Evolutionary conservation across 257 asterid genomes (phyloP).

Genomic region (Thymus quinquecostatus): DNA sequence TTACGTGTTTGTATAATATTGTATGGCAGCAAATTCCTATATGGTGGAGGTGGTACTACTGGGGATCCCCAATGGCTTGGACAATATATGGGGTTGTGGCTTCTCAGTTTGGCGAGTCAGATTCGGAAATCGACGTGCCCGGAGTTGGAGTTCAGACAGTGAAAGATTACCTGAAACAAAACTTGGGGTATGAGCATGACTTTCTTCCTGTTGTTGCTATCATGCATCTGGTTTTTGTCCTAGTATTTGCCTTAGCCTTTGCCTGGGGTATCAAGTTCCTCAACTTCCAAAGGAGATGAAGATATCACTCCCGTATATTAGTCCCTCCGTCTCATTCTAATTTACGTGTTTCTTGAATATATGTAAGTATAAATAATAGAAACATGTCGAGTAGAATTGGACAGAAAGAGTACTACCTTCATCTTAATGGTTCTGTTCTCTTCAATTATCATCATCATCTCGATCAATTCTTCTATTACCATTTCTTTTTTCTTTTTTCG

Average conservation of each 20-base stretch:
- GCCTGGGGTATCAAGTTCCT: slow-evolving; percentile 49
- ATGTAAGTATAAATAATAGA: too few relatives aligned
- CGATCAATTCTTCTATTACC: too few relatives aligned
- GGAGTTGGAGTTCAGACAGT: slow-evolving; percentile 42
- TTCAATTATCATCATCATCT: too few relatives aligned
- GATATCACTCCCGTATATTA: not conserved
- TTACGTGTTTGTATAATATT: not conserved
- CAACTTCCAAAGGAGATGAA: slow-evolving; percentile 57
- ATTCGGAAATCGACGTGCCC: slow-evolving; percentile 37
- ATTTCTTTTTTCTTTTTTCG: too few relatives aligned
- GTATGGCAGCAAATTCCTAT: slow-evolving; percentile 47
- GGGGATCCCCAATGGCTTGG: slow-evolving; percentile 60
- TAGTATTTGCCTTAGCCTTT: slow-evolving; percentile 40
- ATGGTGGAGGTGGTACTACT: slow-evolving; percentile 75
- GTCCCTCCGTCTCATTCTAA: too few relatives aligned
- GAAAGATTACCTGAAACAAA: slow-evolving; percentile 36
- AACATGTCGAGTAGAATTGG: too few relatives aligned
- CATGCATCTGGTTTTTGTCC: slow-evolving; percentile 48
- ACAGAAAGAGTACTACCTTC: too few relatives aligned
- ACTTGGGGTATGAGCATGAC: slow-evolving; percentile 43
- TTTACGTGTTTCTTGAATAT: too few relatives aligned
- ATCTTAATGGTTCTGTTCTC: too few relatives aligned
- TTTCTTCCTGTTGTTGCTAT: slow-evolving; percentile 50
- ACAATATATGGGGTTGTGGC: slow-evolving; percentile 49
- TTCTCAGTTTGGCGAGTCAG: slow-evolving; percentile 47